Evolutionary conservation across 2,329 filamentous ascomycete genomes (phyloP), one percentile per base, ranked within the genome.

Genomic region (Trichothecium roseum): DNA sequence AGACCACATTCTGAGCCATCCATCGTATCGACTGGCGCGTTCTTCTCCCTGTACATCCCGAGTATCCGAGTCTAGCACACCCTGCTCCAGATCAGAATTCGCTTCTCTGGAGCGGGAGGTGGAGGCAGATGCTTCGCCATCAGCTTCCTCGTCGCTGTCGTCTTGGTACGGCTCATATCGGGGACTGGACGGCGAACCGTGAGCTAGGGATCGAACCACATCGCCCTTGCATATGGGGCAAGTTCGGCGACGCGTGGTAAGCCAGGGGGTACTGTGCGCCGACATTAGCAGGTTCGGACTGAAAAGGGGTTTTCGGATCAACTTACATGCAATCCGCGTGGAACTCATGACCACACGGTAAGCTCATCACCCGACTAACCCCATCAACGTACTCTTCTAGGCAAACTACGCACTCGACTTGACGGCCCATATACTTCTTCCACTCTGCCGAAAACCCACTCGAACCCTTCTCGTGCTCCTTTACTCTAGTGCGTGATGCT

Each of bases 201-300:
- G 68, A 14, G 77, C 71, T 43, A 86, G 57, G 8, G 74, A 78
- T 20, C 73, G 66, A 13, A 98, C 89, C 26, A 98, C 91, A 53
- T 98, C 91, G 33, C 88, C 87, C 64, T 98, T 98, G 65, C 91
- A 98, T 41, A 98, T 96, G 1, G 91, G 91, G 50, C 91, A 98
- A n/a, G 91, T 98, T 43, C 91, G 81, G 43, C 91, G 82, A 33
- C 89, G 80, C 13, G 88, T 96, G 1, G 89, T 95, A 35, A 98
- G 68, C 91, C 91, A 98, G 2, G 91, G 91, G 4, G 91, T 96
- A 53, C 87, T 94, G 44, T 28, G 5, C 17, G 12, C 20, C 33
- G 30, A 10, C 16, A 42, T 50, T 48, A 49, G 53, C 43, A 24
- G 20, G 6, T 10, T 24, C 10, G 6, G 6, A 24, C 35, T 24